Evolutionary conservation across 257 asterid species (phyloP), one percentile per base, ranked within the genome.

Genomic region (Linaria vulgaris): DNA sequence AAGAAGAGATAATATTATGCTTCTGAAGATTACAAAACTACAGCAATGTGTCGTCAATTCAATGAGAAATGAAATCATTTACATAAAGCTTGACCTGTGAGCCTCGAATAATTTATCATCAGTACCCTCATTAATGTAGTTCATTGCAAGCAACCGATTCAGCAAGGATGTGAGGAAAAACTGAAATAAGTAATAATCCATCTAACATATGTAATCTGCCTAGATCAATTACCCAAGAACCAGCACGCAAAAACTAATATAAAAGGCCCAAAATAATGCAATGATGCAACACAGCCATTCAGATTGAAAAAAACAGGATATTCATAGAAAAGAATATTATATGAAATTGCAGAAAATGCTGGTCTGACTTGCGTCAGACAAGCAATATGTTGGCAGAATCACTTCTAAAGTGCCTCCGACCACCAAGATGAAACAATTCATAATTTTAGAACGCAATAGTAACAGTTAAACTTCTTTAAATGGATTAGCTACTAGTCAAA

Each of bases 111-210:
- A 52, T 77, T 78, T 85, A 63, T 85, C 96, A 73, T 94, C 95
- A 50, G 74, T 64, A 66, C 99, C 97, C 71, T 87, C 96, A 68
- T 90, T 79, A 70, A 90, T 90, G 85, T 94, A 94, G 85, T 94
- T 94, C 97, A 94, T 81, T 19, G 99, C 99, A 70, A 94, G 95
- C 87, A 90, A 76, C 50, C 99, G 97, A 64, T 94, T 94, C 99
- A 90, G 95, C 83, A 80, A 64, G 67, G 34, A 27, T 46, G 62
- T 52, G 57, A 63, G 20, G 21, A 56, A 63, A 53, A 11, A 41
- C 20, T 5, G 25, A 54, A 22, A 23, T 19, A 20, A 24, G 15
- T 14, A 10, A 20, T 11, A 3, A 4, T 34, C 1, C 41, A 8
- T 34, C 9, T 7, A 27, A 27, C 6, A 27, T 27, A 27, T 27